Evolutionary conservation across 441 rosid species (phyloP).

Genomic region (Aleurites moluccanus): DNA sequence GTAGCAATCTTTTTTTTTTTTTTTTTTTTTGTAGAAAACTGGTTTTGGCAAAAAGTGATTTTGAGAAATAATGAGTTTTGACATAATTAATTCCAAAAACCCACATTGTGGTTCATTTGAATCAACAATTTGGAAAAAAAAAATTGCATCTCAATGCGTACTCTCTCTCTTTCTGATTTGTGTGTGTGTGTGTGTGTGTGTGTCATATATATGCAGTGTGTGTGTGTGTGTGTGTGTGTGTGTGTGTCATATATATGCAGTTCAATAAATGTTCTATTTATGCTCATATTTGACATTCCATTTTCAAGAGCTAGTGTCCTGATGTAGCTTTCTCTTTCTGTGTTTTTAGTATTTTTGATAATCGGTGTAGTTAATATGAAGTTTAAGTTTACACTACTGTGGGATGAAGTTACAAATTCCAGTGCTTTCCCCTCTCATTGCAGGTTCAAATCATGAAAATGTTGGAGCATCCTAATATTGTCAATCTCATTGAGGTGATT

Average conservation of each 20-base stretch:
- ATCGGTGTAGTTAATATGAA: not conserved
- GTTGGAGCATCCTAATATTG: conserved; percentile 92
- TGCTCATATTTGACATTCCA: not conserved
- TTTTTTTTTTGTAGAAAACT: no score
- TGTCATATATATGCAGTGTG: no score
- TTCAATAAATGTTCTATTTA: not conserved
- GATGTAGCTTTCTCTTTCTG: not conserved
- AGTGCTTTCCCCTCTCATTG: conserved; percentile 17
- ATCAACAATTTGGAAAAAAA: not conserved
- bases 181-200: no score
- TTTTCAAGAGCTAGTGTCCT: not conserved
- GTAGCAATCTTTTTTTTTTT: no score
- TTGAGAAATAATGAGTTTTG: no score
- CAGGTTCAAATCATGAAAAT: conserved; percentile 94
- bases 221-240: no score
- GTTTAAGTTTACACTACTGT: not conserved
- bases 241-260: no score
- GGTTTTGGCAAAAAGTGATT: no score
- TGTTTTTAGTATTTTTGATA: not conserved
- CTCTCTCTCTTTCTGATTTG: not conserved
- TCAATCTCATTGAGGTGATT: conserved; percentile 94
- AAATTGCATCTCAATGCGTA: not conserved
- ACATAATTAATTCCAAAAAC: no score
- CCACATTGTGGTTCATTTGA: not conserved
- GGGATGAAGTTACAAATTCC: not conserved